Base-by-base conservation (phyloP, 208 protist genomes). In the Trypanosoma lewisi region DNA sequence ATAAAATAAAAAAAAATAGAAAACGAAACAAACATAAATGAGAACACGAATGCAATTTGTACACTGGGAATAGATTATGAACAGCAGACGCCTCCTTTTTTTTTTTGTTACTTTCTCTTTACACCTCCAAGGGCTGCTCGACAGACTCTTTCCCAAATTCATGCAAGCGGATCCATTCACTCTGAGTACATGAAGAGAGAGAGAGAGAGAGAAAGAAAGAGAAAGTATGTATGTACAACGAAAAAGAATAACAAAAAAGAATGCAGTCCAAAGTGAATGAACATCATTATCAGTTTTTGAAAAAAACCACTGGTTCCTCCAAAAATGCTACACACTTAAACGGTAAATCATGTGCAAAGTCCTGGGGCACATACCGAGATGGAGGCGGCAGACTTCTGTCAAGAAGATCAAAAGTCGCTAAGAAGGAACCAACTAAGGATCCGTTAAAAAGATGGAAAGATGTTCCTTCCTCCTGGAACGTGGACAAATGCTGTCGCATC, bases 301-400 rank as follows among this genome's bases (percentile, higher is more conserved):
- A 96, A 48, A 96, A 93, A 28, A 96, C 77, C 17, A 89, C 55
- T 3, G 89, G 89, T 57, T 91, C 85, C 16, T 80, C 83, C n/a
- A 93, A 69, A 12, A 41, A 59, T 5, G 81, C 85, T 19, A 85
- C 73, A 30, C 81, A 74, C 9, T 77, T 83, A 58, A 91, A 91
- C 4, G 89, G 89, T 25, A 93, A 41, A 36, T 86, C 78, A 67
- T 87, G 81, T 2, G 86, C 81, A 75, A 93, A 96, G 72, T 96
- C 89, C 56, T 91, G 82, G 36, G 87, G 77, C 9, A 92, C 82
- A 70, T 91, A 96, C n/a, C 83, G 80, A 36, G 82, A 92, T 16
- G 83, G 80, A 31, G 80, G 62, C 9, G 86, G 84, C 54, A 82
- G 48, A 36, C 82, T 70, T 9, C 87, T 79, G 48, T 91, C 80